phyloP scores from a whole-genome alignment of 2,329 filamentous ascomycete genomes.

The Dactylellina drechsleri region DNA sequence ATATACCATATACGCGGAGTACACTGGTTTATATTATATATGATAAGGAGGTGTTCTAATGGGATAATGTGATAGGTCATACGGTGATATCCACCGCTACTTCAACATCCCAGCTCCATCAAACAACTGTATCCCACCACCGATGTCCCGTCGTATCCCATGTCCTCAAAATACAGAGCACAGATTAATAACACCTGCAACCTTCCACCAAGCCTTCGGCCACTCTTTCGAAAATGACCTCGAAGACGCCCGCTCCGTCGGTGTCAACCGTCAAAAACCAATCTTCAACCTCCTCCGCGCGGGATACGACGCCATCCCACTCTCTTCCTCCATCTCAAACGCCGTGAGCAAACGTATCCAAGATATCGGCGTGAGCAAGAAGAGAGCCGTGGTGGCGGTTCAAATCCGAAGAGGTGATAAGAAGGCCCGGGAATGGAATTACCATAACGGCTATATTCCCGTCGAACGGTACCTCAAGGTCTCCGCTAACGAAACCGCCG shows the following conservation, averaged over 20 bases:
- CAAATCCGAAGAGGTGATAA: slow-evolving; percentile 43
- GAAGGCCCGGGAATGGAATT: slow-evolving; percentile 37
- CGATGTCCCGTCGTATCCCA: slow-evolving; percentile 42
- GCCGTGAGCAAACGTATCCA: slow-evolving; percentile 25
- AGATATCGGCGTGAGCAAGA: slow-evolving; percentile 14
- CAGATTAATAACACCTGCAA: slow-evolving; percentile 41
- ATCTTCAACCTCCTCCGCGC: slow-evolving; percentile 45
- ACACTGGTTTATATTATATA: no score
- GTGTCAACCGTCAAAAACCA: slow-evolving; percentile 30
- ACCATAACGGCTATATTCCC: slow-evolving; percentile 44
- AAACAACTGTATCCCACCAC: slow-evolving; percentile 26
- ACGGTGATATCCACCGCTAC: slow-evolving; percentile 46
- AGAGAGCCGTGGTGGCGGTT: slow-evolving; percentile 39
- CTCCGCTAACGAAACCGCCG: slow-evolving; percentile 29
- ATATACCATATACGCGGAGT: background rate
- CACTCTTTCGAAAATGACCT: slow-evolving; percentile 48
- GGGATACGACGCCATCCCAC: slow-evolving; percentile 39
- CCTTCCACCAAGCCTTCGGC: slow-evolving; percentile 37
- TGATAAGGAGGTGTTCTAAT: background rate
- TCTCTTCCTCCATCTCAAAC: slow-evolving; percentile 11
- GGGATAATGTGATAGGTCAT: slow-evolving; percentile 22
- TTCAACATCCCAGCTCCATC: slow-evolving; percentile 41
- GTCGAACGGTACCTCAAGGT: slow-evolving; percentile 36
- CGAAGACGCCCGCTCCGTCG: slow-evolving; percentile 32
- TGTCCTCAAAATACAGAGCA: slow-evolving; percentile 38